Base-by-base conservation (phyloP, 495 filamentous ascomycete species). In the Aspergillus diversus region DNA sequence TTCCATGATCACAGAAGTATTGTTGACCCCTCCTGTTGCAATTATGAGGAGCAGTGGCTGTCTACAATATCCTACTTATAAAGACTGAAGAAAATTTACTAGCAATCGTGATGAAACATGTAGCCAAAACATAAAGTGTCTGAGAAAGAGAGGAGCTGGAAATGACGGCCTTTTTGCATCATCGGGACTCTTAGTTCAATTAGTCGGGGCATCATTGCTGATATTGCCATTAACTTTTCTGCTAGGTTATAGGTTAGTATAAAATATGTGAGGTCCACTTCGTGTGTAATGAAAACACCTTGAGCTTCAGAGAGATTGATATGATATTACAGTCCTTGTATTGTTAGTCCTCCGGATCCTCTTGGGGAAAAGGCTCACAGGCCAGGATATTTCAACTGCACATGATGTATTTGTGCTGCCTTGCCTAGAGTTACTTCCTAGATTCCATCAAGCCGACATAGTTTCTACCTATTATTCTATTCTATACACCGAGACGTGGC, bases 191-290 rank as follows among this genome's bases (percentile, higher is more conserved):
- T 43, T 0, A 50, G n/a, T 11, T 6, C 21, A 13, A 49, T 11
- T 21, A 49, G 11, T 16, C 13, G 7, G 7, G 13, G 21, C 21
- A 49, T 49, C 17, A n/a, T 50, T 50, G 47, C 21, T 27, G 21
- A 27, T 27, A 27, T 27, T 27, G 21, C 21, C 21, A 27, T 27
- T 27, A 27, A 27, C 27, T 16, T 50, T 50, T 50, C 21, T 3
- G 15, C 47, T 50, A 50, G 21, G n/a, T 50, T 50, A 50, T 17
- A 50, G 47, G 47, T 50, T 50, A 50, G 21, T 43, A 43, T 15
- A 43, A 43, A 43, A 15, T 43, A 43, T 43, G n/a, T 43, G 8
- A 15, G 39, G n/a, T 43, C 47, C 47, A 50, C 47, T 50, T 16
- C 21, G 5, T 50, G 12, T 50, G 21, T 8, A 50, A 50, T 50